phyloP scores from a whole-genome alignment of 2,329 filamentous ascomycete genomes.

The Aspergillus hortae region DNA sequence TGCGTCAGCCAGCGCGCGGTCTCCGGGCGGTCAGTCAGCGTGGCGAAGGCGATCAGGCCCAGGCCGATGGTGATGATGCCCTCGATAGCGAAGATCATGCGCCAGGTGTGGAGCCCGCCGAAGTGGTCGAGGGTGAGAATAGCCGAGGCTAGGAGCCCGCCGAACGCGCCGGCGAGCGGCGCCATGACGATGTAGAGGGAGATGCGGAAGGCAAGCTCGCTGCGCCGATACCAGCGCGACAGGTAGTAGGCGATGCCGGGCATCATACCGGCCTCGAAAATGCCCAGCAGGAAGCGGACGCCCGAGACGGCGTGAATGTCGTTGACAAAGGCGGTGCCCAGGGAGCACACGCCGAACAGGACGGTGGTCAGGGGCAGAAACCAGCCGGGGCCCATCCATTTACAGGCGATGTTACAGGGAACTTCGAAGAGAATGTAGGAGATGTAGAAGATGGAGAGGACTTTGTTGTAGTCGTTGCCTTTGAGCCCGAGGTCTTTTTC shows the following conservation, averaged over 20 bases:
- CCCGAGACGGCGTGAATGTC: conserved; percentile 52
- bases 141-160: conserved; percentile 60
- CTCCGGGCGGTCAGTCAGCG: conserved; percentile 65
- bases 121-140: conserved; percentile 62
- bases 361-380: conserved; percentile 63
- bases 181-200: conserved; percentile 68
- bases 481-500: conserved; percentile 58
- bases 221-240: conserved; percentile 65
- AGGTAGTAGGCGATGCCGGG: conserved; percentile 73
- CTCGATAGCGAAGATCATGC: conserved; percentile 71
- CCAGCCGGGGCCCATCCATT: conserved; percentile 69
- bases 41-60: conserved; percentile 58
- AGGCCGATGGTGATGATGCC: conserved; percentile 61
- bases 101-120: conserved; percentile 57
- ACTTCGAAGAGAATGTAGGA: conserved; percentile 71
- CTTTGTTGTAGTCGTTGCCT: conserved; percentile 66
- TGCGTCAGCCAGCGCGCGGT: conserved; percentile 64
- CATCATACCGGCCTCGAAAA: conserved; percentile 70
- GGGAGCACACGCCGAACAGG: conserved; percentile 60
- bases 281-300: conserved; percentile 64
- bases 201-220: conserved; percentile 64
- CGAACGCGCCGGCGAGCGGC: conserved; percentile 67
- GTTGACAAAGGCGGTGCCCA: conserved; percentile 64
- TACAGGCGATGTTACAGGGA: conserved; percentile 64
- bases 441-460: conserved; percentile 68